phyloP scores from a whole-genome alignment of 2,329 filamentous ascomycete species.

The Stenocarpella maydis region DNA sequence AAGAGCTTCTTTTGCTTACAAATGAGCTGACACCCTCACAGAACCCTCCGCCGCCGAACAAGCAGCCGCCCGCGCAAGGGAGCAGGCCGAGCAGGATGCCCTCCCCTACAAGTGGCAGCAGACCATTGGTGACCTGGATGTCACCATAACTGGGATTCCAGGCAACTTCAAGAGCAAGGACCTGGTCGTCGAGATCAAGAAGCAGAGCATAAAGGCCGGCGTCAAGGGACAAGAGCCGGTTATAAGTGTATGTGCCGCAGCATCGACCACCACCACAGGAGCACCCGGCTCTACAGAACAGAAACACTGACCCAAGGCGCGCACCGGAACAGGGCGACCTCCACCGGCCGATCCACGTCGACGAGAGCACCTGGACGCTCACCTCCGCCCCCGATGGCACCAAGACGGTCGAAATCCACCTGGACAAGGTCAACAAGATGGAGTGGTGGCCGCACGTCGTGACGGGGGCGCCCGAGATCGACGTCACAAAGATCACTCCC shows the following conservation, averaged over 20 bases:
- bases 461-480: conserved; percentile 86
- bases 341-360: conserved; percentile 78
- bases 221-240: conserved; percentile 90
- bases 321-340: conserved; percentile 74
- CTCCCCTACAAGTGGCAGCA: conserved; percentile 98
- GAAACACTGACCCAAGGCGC: neutral
- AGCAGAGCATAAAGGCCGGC: conserved; percentile 77
- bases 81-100: conserved; percentile 85
- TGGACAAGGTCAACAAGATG: conserved; percentile 96
- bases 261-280: neutral
- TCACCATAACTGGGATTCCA: conserved; percentile 75
- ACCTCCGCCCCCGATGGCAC: conserved; percentile 74
- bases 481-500: conserved; percentile 92
- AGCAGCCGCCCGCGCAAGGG: conserved; percentile 70
- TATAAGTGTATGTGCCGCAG: conserved; percentile 68
- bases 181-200: conserved; percentile 83
- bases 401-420: conserved; percentile 77
- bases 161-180: conserved; percentile 86
- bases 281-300: neutral
- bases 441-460: conserved; percentile 98
- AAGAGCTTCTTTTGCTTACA: neutral
- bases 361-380: conserved; percentile 96
- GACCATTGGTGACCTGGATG: conserved; percentile 86
- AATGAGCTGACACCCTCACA: conserved; percentile 38
- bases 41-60: conserved; percentile 65